Conservation (phyloP, 805 yeast species). For the Starmerella khaoyaiensis region DNA sequence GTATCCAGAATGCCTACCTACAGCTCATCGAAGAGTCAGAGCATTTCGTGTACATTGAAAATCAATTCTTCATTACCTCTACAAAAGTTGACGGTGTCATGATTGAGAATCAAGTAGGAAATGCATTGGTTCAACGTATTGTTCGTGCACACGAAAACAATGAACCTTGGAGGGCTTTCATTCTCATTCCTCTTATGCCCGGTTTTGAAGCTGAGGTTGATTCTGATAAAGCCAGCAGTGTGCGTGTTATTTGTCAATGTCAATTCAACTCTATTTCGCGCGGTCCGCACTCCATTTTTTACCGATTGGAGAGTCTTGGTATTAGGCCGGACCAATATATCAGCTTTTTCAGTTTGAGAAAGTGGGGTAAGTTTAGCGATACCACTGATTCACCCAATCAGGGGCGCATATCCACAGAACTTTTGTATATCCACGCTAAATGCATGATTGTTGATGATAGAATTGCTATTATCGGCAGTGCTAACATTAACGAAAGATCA, state of each 20-base stretch:
- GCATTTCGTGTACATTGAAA: constrained; percentile 87
- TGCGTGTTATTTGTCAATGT: constrained; percentile 90
- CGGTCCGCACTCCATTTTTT: constrained; percentile 79
- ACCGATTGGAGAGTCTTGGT: constrained; percentile 61
- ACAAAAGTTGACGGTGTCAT: constrained; percentile 63
- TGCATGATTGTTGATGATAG: constrained; percentile 86
- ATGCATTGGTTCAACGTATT: constrained; percentile 93
- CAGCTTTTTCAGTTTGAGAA: constrained; percentile 79
- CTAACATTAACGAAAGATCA: constrained; percentile 92
- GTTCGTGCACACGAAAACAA: constrained; percentile 71
- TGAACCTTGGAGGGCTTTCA: constrained; percentile 76
- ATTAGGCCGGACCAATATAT: constrained; percentile 83
- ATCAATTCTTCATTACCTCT: constrained; percentile 89
- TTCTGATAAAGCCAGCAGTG: constrained; percentile 85
- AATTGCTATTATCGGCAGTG: constrained; percentile 89
- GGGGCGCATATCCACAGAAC: constrained; percentile 64
- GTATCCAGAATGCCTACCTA: constrained; percentile 85
- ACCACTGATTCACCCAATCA: constrained; percentile 12
- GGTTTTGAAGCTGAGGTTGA: constrained; percentile 93
- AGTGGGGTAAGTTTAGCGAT: constrained; percentile 87
- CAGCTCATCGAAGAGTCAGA: constrained; percentile 82
- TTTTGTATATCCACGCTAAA: constrained; percentile 87
- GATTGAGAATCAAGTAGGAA: constrained; percentile 81
- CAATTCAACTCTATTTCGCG: constrained; percentile 88
- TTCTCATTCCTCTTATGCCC: constrained; percentile 92